Conservation (phyloP, 2,329 filamentous ascomycete genomes). For the Colletotrichum liaoningense region DNA sequence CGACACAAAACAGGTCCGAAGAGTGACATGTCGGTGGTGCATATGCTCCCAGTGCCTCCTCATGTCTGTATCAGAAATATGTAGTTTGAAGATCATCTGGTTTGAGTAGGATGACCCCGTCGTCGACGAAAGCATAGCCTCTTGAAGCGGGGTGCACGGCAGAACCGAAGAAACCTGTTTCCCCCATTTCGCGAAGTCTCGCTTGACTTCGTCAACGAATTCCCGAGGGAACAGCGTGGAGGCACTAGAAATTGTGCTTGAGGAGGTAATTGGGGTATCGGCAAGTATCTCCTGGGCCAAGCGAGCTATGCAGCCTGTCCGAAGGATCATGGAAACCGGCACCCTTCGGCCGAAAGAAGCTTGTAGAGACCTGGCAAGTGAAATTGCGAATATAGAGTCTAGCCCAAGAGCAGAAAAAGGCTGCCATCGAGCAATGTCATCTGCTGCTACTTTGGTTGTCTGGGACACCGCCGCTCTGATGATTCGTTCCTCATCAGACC, state of each 20-base stretch:
- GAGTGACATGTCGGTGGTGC: conserved; percentile 75
- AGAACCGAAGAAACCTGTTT: conserved; percentile 66
- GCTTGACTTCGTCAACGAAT: not conserved
- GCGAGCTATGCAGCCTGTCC: conserved; percentile 72
- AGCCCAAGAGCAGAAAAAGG: conserved; percentile 84
- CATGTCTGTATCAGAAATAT: conserved; percentile 61
- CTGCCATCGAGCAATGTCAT: conserved; percentile 69
- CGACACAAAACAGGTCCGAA: conserved; percentile 80
- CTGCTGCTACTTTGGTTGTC: conserved; percentile 56
- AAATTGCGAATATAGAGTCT: conserved; percentile 86
- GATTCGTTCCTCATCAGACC: conserved; percentile 65
- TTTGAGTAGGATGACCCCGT: conserved; percentile 75
- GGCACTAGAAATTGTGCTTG: not conserved
- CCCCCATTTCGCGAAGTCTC: conserved; percentile 44
- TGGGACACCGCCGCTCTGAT: conserved; percentile 67
- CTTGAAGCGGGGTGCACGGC: conserved; percentile 88
- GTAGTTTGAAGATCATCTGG: conserved; percentile 72
- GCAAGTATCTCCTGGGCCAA: conserved; percentile 55
- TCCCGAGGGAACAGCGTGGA: not conserved
- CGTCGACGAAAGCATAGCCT: conserved; percentile 81
- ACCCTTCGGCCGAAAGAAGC: conserved; percentile 58
- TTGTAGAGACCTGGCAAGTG: conserved; percentile 69
- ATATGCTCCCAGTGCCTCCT: conserved; percentile 71
- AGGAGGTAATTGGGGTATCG: not conserved
- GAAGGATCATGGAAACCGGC: conserved; percentile 77